phyloP scores from a whole-genome alignment of 2,329 filamentous ascomycete species.

The Exophiala spinifera region DNA sequence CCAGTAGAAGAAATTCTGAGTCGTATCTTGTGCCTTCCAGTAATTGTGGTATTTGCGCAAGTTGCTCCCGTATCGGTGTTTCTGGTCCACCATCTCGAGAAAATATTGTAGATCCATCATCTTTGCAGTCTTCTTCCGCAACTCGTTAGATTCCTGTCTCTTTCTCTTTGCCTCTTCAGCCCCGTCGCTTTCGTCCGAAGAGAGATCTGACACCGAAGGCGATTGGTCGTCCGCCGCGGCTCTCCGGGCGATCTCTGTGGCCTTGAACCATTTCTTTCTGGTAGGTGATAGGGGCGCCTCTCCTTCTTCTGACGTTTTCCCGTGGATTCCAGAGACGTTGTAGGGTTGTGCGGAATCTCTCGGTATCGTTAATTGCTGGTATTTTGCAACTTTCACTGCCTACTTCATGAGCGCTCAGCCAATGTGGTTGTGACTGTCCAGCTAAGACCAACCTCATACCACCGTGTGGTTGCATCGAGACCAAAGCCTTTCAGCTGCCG shows the following conservation, averaged over 20 bases:
- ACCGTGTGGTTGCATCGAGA: conserved; percentile 67
- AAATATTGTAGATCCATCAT: conserved; percentile 87
- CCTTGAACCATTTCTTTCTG: conserved; percentile 71
- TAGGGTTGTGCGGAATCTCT: conserved; percentile 1
- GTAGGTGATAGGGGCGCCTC: conserved; percentile 42
- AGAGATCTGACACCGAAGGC: conserved; percentile 29
- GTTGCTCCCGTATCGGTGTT: conserved; percentile 85
- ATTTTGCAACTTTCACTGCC: conserved; percentile 56
- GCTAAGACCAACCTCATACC: conserved; percentile 59
- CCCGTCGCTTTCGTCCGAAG: conserved; percentile 40
- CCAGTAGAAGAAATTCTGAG: conserved; percentile 94
- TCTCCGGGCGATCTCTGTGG: conserved; percentile 65
- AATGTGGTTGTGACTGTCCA: neutral
- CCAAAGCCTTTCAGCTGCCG: conserved; percentile 67
- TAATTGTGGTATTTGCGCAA: conserved; percentile 75
- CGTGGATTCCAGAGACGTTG: neutral
- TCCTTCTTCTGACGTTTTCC: conserved; percentile 2
- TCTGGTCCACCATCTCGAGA: conserved; percentile 77
- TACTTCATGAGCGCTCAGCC: conserved; percentile 47
- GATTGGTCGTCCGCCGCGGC: conserved; percentile 65
- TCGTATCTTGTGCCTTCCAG: conserved; percentile 74
- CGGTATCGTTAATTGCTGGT: conserved; percentile 51
- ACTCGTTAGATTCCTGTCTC: conserved; percentile 50
- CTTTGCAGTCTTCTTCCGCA: conserved; percentile 65
- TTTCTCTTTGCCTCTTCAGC: conserved; percentile 39